Evolutionary conservation across 192 early-diverging fungal species (phyloP), one percentile per base, ranked within the genome.

Genomic region (Dissophora globulifera): DNA sequence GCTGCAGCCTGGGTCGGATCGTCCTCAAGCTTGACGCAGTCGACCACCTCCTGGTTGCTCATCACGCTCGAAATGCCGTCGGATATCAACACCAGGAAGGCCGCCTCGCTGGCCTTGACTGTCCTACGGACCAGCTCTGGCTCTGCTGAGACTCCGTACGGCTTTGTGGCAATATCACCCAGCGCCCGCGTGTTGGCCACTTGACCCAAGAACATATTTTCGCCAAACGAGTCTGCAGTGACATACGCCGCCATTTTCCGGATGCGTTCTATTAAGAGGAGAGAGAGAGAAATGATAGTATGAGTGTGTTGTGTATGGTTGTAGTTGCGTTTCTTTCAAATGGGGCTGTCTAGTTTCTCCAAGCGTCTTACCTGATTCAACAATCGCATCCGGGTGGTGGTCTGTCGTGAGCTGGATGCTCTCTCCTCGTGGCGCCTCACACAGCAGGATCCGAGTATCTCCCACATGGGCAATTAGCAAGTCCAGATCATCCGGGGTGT

Each of bases 171-270:
- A 30, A 85, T 80, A 78, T 92, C 91, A 27, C 91, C 91, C 71
- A 92, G 81, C 4, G 91, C 86, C 15, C 91, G 82, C 26, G 87
- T 89, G 27, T 83, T 89, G 8, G 89, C 89, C 27, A 92, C 66
- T 31, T 74, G 75, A 0, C 89, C 91, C 78, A 92, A 74, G 16
- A 88, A 85, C 42, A 88, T 82, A 60, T 91, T 89, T 67, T 90
- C 87, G 43, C 91, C 91, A 80, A 87, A 92, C 4, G 91, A 92
- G 69, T 92, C 91, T 20, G 89, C 88, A 19, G 84, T 91, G 26
- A 92, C 84, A 70, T 87, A 92, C 0, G 88, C 89, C 3, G 88
- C 91, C 67, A 87, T 88, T 32, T 83, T 85, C 47, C 87, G 84
- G 50, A 92, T 83, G 27, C 91, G 79, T 22, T 91, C 89, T 65